These are phyloP conservation scores for Diaporthe helianthi DNA, from an alignment of 2,329 filamentous ascomycete species.

Conservation along the genomic window DNA sequence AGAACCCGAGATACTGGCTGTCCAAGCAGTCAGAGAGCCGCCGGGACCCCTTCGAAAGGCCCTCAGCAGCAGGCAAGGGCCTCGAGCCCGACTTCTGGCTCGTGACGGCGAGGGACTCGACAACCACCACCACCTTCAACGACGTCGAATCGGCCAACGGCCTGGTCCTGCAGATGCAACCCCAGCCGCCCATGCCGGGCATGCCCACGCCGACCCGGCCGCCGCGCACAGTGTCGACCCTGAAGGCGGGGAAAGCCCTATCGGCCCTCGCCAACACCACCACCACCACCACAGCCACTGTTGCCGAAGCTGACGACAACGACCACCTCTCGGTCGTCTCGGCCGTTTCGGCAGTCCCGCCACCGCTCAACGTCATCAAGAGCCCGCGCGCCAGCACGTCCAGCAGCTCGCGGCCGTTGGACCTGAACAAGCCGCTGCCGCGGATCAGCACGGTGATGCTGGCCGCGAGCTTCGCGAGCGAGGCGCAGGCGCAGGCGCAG, in stretches of 20 bases:
- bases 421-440: constrained; percentile 34
- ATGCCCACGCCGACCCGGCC: constrained; percentile 28
- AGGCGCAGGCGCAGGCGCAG: too few species aligned
- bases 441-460: constrained; percentile 31
- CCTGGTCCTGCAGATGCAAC: constrained; percentile 27
- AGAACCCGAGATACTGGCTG: constrained; percentile 24
- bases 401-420: constrained; percentile 30
- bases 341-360: neutral
- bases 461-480: constrained; percentile 1
- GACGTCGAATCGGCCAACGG: constrained; percentile 11
- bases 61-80: constrained; percentile 4
- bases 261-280: neutral
- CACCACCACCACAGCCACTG: neutral
- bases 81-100: constrained; percentile 29
- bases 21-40: constrained; percentile 21
- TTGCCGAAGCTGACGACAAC: neutral
- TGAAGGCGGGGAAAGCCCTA: neutral
- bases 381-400: constrained; percentile 48
- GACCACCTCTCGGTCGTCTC: neutral
- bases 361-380: neutral
- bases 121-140: constrained; percentile 1
- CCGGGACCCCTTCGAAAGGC: constrained; percentile 1
- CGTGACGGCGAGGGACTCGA: constrained; percentile 23
- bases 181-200: constrained; percentile 12
- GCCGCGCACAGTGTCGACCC: constrained; percentile 15